Evolutionary conservation across 306 rosid species (phyloP).

Genomic region (Fragaria nilgerrensis): DNA sequence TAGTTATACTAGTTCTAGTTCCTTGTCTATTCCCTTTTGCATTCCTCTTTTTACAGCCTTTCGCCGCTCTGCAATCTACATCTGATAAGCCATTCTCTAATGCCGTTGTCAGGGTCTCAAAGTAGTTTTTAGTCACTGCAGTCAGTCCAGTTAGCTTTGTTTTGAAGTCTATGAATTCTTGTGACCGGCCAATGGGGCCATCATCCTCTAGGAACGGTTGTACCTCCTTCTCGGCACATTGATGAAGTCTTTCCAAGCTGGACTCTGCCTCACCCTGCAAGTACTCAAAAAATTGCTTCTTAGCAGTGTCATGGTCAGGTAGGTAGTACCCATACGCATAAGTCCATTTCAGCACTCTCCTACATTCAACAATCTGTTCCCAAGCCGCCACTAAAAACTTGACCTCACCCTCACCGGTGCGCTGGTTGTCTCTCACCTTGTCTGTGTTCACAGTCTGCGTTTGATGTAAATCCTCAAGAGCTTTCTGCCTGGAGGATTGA

Average conservation of each 20-base stretch:
- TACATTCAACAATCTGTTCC: conserved; percentile 35
- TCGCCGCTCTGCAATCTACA: not conserved
- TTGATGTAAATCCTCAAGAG: conserved; percentile 7
- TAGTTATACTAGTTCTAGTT: not conserved
- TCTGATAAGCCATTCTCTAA: not conserved
- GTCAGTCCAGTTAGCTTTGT: conserved; percentile 19
- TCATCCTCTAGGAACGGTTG: not conserved
- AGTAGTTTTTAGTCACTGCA: not conserved
- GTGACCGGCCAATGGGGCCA: not conserved
- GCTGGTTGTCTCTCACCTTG: not conserved
- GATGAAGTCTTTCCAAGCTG: conserved; percentile 38
- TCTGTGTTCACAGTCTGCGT: conserved; percentile 1
- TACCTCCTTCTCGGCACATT: conserved; percentile 22
- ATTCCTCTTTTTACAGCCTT: not conserved
- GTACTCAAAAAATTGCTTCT: conserved; percentile 41
- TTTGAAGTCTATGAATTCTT: not conserved
- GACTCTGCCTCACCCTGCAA: conserved; percentile 41
- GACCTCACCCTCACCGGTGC: not conserved
- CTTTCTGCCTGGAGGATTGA: conserved; percentile 32
- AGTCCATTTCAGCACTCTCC: conserved; percentile 55
- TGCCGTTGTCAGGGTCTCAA: not conserved
- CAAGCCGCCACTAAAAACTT: not conserved
- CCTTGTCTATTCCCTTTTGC: not conserved
- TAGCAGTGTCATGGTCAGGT: conserved; percentile 50
- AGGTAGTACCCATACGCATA: conserved; percentile 52